These are phyloP conservation scores for Waltergamsia citrina DNA, from an alignment of 2,329 filamentous ascomycete species.

Conservation along the genomic window DNA sequence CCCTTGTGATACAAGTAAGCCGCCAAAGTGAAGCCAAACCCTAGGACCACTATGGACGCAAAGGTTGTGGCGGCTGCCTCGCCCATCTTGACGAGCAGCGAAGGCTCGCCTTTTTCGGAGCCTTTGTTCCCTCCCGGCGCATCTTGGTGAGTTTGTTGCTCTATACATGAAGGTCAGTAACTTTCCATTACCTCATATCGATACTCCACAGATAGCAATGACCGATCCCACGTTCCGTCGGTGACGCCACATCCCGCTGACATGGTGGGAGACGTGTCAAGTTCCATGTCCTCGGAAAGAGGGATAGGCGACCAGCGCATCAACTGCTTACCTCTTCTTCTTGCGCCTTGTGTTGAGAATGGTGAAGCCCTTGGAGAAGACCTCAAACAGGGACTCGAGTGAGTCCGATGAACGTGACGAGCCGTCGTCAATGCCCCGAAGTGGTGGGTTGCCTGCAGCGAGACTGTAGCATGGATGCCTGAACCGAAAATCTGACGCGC, in stretches of 20 bases:
- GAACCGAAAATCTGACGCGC: slow-evolving; percentile 1
- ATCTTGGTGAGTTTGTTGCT: not conserved
- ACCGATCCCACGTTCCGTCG: too few relatives aligned
- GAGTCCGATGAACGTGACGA: not conserved
- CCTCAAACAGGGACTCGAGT: too few relatives aligned
- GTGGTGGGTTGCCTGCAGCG: not conserved
- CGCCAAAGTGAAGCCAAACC: slow-evolving; percentile 52
- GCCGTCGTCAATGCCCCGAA: not conserved
- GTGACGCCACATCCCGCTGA: not conserved
- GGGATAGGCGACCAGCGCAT: too few relatives aligned
- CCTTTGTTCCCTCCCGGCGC: not conserved
- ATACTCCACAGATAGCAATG: too few relatives aligned
- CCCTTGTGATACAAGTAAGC: slow-evolving; percentile 71
- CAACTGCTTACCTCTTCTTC: slow-evolving; percentile 14
- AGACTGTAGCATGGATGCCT: not conserved
- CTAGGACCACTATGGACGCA: slow-evolving; percentile 64
- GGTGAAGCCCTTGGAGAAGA: too few relatives aligned
- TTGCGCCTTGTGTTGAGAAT: slow-evolving; percentile 18
- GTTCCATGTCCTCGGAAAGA: too few relatives aligned
- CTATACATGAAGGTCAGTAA: too few relatives aligned
- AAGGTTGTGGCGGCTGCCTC: slow-evolving; percentile 69
- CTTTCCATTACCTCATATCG: too few relatives aligned
- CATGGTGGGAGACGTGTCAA: too few relatives aligned
- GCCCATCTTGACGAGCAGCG: slow-evolving; percentile 51
- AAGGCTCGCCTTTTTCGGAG: slow-evolving; percentile 16